phyloP scores from a whole-genome alignment of 305 asterid genomes.

The Rubia tinctorum region DNA sequence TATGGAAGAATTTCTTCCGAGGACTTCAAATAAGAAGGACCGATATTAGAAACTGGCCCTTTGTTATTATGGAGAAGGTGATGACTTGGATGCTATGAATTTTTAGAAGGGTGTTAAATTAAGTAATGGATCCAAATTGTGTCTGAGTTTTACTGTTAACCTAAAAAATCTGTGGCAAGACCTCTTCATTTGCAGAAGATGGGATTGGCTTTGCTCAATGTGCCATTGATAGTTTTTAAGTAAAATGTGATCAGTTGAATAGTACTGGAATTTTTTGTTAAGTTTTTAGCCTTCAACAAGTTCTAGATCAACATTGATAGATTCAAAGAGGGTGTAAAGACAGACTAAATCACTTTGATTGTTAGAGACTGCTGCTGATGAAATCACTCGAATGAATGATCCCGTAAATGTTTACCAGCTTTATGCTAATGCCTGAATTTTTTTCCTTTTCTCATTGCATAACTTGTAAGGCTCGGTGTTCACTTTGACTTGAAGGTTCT shows the following conservation, averaged over 20 bases:
- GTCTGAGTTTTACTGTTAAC: slow-evolving; percentile 55
- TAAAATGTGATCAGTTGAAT: slow-evolving; percentile 48
- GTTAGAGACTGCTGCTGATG: slow-evolving; percentile 61
- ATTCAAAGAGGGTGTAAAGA: slow-evolving; percentile 47
- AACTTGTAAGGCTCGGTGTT: too few relatives aligned
- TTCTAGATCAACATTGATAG: slow-evolving; percentile 40
- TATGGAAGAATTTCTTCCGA: slow-evolving; percentile 82
- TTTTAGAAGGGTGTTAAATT: slow-evolving; percentile 51
- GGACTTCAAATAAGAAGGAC: slow-evolving; percentile 52
- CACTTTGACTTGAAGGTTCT: too few relatives aligned
- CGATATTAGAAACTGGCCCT: slow-evolving; percentile 68
- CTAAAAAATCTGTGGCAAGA: slow-evolving; percentile 62
- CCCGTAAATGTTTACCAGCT: slow-evolving; percentile 56
- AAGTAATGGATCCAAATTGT: slow-evolving; percentile 32
- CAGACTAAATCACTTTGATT: slow-evolving; percentile 61
- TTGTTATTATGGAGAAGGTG: slow-evolving; percentile 76
- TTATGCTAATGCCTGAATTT: not conserved
- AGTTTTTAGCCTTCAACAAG: slow-evolving; percentile 62
- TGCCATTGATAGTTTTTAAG: slow-evolving; percentile 51
- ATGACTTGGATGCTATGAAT: slow-evolving; percentile 53
- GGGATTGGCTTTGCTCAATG: slow-evolving; percentile 61
- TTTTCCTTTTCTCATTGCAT: too few relatives aligned
- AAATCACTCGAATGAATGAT: slow-evolving; percentile 54
- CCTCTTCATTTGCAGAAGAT: slow-evolving; percentile 39
- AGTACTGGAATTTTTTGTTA: slow-evolving; percentile 59